Evolutionary conservation across 2,329 filamentous ascomycete species (phyloP).

Genomic region (Trichophyton mentagrophytes): DNA sequence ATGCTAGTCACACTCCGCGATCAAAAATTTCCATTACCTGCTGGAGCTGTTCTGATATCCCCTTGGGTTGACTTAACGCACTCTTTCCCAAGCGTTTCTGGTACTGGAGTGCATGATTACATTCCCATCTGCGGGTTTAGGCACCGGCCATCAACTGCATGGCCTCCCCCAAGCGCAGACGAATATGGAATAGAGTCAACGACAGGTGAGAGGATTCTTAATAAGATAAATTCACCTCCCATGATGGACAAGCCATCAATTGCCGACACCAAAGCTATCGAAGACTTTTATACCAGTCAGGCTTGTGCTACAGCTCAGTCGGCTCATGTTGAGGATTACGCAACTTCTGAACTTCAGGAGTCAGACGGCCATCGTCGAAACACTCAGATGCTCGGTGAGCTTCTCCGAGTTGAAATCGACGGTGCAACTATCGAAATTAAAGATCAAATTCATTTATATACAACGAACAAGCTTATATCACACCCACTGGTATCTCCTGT

Average conservation of each 20-base stretch:
- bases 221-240: slow-evolving; percentile 9
- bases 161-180: slow-evolving; percentile 79
- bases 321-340: slow-evolving; percentile 15
- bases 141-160: slow-evolving; percentile 76
- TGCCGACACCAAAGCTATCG: slow-evolving; percentile 7
- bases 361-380: slow-evolving; percentile 15
- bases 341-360: not conserved
- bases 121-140: slow-evolving; percentile 80
- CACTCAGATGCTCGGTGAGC: slow-evolving; percentile 16
- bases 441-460: slow-evolving; percentile 83
- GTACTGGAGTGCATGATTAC: slow-evolving; percentile 64
- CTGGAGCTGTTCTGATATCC: slow-evolving; percentile 79
- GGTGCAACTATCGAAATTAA: slow-evolving; percentile 60
- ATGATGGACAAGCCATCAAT: slow-evolving; percentile 6
- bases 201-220: slow-evolving; percentile 32
- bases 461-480: slow-evolving; percentile 69
- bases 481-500: slow-evolving; percentile 86
- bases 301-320: slow-evolving; percentile 24
- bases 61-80: slow-evolving; percentile 95
- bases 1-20: slow-evolving; percentile 73
- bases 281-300: slow-evolving; percentile 10
- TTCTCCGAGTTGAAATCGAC: slow-evolving; percentile 56
- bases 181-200: slow-evolving; percentile 45
- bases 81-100: slow-evolving; percentile 80
- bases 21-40: slow-evolving; percentile 68